These are phyloP conservation scores for Paramecium sexaurelia DNA, from an alignment of 73 alveolate species.

Conservation along the genomic window DNA sequence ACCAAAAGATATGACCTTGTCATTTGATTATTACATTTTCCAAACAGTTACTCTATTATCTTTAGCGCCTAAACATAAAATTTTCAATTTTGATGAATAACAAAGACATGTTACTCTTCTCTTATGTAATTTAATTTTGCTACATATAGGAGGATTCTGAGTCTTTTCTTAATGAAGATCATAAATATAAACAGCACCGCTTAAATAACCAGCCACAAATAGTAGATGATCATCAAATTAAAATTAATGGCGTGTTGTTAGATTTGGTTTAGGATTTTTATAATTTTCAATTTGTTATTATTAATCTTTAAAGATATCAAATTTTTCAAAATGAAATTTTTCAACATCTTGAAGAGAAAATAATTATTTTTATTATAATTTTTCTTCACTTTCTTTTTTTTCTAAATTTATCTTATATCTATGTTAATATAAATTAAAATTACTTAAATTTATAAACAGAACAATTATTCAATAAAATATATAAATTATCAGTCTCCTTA, in stretches of 20 bases:
- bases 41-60: slow-evolving; percentile 46
- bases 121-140: background rate
- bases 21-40: background rate
- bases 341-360: background rate
- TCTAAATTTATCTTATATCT: background rate
- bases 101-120: background rate
- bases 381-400: background rate
- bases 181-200: slow-evolving; percentile 15
- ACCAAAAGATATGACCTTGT: background rate
- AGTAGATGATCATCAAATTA: background rate
- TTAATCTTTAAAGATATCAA: background rate
- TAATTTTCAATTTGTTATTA: background rate
- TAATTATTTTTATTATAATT: background rate
- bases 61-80: slow-evolving; percentile 26
- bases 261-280: background rate
- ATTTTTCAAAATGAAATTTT: background rate
- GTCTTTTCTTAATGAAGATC: background rate
- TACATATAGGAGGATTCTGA: background rate
- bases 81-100: background rate
- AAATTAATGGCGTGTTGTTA: background rate
- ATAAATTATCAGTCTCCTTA: background rate
- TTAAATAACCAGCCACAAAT: slow-evolving; percentile 21
- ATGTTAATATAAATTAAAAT: background rate
- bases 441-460: background rate
- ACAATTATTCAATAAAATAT: background rate